phyloP scores from a whole-genome alignment of 1,139 yeast species.

The Protomyces lactucae-debilis region DNA sequence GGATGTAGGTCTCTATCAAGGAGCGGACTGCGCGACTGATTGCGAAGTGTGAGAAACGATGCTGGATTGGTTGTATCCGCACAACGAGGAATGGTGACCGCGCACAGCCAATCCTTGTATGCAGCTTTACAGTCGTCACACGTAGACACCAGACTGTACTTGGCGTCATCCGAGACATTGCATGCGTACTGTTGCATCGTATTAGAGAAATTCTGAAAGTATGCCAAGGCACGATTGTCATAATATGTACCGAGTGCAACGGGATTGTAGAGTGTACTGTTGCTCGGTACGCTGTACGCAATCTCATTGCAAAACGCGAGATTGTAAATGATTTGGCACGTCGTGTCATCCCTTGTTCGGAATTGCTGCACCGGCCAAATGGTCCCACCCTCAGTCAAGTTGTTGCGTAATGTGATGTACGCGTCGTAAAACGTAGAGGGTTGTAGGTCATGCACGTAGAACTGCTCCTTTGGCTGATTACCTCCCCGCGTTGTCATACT shows the following conservation, averaged over 20 bases:
- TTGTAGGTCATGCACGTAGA: conserved; percentile 58
- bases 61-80: conserved; percentile 39
- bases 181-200: conserved; percentile 77
- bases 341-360: conserved; percentile 49
- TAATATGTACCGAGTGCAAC: conserved; percentile 46
- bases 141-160: conserved; percentile 62
- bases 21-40: conserved; percentile 53
- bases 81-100: conserved; percentile 87
- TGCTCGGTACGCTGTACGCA: conserved; percentile 82
- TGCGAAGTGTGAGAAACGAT: conserved; percentile 39
- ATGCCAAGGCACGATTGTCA: conserved; percentile 55
- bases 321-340: conserved; percentile 71
- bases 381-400: conserved; percentile 49
- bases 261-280: conserved; percentile 38
- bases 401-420: conserved; percentile 53
- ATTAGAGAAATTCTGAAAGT: conserved; percentile 63
- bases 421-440: conserved; percentile 61
- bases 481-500: conserved; percentile 30
- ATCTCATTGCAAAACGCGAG: conserved; percentile 73
- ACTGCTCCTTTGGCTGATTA: conserved; percentile 36
- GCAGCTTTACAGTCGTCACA: conserved; percentile 69
- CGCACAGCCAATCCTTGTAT: conserved; percentile 84
- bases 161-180: conserved; percentile 61
- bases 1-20: conserved; percentile 54
- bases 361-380: conserved; percentile 58